Conservation (phyloP, 2,329 filamentous ascomycete genomes). For the Cladosporium sp. region DNA sequence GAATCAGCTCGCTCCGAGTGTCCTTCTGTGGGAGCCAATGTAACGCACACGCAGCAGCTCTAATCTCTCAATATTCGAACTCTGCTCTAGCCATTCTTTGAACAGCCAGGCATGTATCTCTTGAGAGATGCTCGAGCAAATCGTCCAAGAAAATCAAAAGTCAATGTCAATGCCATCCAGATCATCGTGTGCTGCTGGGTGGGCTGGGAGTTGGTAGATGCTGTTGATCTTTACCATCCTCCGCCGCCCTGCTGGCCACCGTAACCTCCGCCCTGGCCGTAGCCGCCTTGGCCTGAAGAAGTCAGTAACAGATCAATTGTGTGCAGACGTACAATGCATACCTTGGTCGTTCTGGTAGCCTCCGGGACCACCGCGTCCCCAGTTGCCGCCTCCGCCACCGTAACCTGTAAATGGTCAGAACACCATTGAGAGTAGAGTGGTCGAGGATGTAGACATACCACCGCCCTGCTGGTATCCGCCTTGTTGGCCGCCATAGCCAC, state of each 20-base stretch:
- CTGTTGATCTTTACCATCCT: slow-evolving; percentile 12
- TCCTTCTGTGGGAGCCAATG: slow-evolving; percentile 13
- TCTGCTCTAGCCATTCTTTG: neutral
- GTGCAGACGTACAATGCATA: neutral
- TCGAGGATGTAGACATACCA: neutral
- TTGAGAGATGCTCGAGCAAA: slow-evolving; percentile 1
- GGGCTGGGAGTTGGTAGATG: neutral
- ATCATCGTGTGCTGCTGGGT: neutral
- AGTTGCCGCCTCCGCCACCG: slow-evolving; percentile 9
- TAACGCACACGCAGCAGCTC: slow-evolving; percentile 4
- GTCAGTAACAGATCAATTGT: slow-evolving; percentile 14
- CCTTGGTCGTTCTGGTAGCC: slow-evolving; percentile 8
- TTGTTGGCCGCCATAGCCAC: slow-evolving; percentile 18
- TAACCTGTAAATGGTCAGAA: slow-evolving; percentile 2
- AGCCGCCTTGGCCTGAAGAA: slow-evolving; percentile 20
- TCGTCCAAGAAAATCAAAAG: neutral
- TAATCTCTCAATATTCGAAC: slow-evolving; percentile 12
- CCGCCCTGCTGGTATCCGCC: slow-evolving; percentile 17
- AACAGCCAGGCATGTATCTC: slow-evolving; percentile 1
- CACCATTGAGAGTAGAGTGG: neutral
- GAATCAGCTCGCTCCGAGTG: slow-evolving; percentile 9
- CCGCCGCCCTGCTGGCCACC: slow-evolving; percentile 24
- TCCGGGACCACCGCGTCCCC: slow-evolving; percentile 9
- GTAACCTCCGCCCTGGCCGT: slow-evolving; percentile 28
- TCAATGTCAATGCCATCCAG: neutral